Percentiles rank a stretch among this genome's conserved stretches.
These are phyloP conservation scores for Yamadazyma akitaensis DNA, from an alignment of 805 yeast species.

Conservation along the genomic window DNA sequence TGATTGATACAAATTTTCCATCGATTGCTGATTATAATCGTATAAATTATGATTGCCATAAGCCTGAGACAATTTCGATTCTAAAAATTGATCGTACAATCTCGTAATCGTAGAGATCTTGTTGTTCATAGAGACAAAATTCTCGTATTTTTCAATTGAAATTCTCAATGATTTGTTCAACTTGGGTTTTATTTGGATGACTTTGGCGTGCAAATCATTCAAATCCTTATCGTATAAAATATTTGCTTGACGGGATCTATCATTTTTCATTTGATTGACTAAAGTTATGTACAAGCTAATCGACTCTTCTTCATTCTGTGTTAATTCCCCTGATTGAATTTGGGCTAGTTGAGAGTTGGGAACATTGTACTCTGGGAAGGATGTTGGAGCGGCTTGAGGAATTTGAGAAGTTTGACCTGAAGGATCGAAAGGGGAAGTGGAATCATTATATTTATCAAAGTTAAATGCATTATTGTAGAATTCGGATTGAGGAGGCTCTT, in stretches of 20 bases:
- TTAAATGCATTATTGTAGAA: conserved; percentile 30
- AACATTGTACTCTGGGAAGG: background rate
- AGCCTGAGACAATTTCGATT: conserved; percentile 40
- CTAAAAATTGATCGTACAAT: conserved; percentile 73
- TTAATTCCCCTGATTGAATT: conserved; percentile 32
- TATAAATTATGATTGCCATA: conserved; percentile 28
- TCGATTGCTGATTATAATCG: conserved; percentile 5
- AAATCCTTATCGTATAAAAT: conserved; percentile 47
- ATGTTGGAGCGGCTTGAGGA: conserved; percentile 2
- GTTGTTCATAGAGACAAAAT: conserved; percentile 67
- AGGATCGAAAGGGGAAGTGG: background rate
- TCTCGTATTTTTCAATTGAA: conserved; percentile 60
- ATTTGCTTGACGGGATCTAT: conserved; percentile 41
- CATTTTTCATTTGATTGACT: conserved; percentile 48
- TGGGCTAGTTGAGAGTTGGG: conserved; percentile 1
- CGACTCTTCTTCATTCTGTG: conserved; percentile 65
- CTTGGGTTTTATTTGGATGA: conserved; percentile 65
- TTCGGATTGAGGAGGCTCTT: conserved; percentile 18
- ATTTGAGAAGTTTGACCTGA: background rate
- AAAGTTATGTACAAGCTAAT: conserved; percentile 67
- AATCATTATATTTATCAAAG: conserved; percentile 6
- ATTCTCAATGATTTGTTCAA: conserved; percentile 57
- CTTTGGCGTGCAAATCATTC: conserved; percentile 55
- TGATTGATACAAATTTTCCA: background rate
- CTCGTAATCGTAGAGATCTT: conserved; percentile 73